Evolutionary conservation across 495 filamentous ascomycete genomes (phyloP).

Genomic region (Pseudevernia furfuracea): DNA sequence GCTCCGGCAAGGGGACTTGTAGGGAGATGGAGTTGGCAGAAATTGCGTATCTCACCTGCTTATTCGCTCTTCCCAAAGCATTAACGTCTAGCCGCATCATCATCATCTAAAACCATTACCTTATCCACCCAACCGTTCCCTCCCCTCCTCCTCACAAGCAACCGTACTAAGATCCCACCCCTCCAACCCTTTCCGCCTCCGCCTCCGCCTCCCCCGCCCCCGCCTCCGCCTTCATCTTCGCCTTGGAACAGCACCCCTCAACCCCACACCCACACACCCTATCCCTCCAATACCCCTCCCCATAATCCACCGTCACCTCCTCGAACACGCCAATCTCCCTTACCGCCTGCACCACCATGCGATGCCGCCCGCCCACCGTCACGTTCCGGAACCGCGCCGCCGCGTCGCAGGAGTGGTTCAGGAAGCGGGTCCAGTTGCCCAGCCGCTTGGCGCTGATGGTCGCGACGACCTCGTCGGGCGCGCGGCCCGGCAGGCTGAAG

Average conservation of each 20-base stretch:
- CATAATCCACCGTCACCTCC: conserved; percentile 30
- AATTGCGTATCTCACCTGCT: no score
- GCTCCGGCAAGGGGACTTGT: no score
- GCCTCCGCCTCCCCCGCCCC: not conserved
- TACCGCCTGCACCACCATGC: conserved; percentile 23
- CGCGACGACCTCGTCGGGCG: not conserved
- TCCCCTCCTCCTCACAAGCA: no score
- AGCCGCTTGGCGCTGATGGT: conserved; percentile 14
- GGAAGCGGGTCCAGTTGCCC: conserved; percentile 56
- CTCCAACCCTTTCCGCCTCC: not conserved
- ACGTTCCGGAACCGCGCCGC: conserved; percentile 27
- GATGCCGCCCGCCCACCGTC: conserved; percentile 25
- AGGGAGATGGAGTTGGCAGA: no score
- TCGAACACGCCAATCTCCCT: conserved; percentile 32
- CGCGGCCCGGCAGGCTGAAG: not conserved
- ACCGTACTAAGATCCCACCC: not conserved
- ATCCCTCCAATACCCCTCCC: conserved; percentile 27
- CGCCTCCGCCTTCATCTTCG: not conserved
- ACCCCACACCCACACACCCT: conserved; percentile 8
- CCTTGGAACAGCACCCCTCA: not conserved
- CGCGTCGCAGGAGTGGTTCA: conserved; percentile 66
- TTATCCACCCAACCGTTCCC: no score
- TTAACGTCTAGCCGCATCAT: no score
- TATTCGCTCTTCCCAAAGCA: no score
- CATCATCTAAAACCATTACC: no score